These are phyloP conservation scores for Epichloe brachyelytri DNA, from an alignment of 2,329 filamentous ascomycete genomes.

Conservation along the genomic window DNA sequence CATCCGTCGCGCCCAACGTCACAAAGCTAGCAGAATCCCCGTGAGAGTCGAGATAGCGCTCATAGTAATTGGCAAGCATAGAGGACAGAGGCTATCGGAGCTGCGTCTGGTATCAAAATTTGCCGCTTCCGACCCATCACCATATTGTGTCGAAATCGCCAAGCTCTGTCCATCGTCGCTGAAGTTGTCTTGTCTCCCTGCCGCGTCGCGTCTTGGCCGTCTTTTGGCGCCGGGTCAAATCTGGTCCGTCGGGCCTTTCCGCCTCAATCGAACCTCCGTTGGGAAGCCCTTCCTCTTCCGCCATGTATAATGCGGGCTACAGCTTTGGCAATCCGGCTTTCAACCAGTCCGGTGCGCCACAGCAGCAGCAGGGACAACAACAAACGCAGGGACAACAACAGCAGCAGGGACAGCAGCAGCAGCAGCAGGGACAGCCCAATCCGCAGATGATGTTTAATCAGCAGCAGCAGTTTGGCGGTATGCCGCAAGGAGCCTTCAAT, in stretches of 20 bases:
- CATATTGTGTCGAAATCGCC: neutral
- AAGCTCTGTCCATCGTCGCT: too few relatives aligned
- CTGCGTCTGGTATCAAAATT: neutral
- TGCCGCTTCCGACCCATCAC: neutral
- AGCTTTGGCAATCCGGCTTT: conserved; percentile 39
- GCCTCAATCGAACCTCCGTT: neutral
- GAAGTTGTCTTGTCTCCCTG: neutral
- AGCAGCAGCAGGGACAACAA: conserved; percentile 28
- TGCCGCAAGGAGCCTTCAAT: conserved; percentile 39
- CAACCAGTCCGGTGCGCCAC: conserved; percentile 19
- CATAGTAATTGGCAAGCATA: neutral
- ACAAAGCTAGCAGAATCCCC: neutral
- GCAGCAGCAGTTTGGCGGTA: conserved; percentile 40
- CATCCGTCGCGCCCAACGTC: neutral
- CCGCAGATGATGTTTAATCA: conserved; percentile 48
- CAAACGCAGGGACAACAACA: conserved; percentile 35
- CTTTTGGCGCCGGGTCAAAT: neutral
- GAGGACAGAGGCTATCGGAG: neutral
- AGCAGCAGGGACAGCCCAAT: conserved; percentile 25
- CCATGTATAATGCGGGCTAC: conserved; percentile 45
- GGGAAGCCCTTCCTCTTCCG: neutral
- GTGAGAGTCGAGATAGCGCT: neutral
- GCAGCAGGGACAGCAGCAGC: conserved; percentile 22
- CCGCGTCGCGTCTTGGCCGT: neutral
- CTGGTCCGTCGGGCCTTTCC: neutral